Base-by-base conservation (phyloP, 2,329 filamentous ascomycete species). In the Xylariaceae sp. region DNA sequence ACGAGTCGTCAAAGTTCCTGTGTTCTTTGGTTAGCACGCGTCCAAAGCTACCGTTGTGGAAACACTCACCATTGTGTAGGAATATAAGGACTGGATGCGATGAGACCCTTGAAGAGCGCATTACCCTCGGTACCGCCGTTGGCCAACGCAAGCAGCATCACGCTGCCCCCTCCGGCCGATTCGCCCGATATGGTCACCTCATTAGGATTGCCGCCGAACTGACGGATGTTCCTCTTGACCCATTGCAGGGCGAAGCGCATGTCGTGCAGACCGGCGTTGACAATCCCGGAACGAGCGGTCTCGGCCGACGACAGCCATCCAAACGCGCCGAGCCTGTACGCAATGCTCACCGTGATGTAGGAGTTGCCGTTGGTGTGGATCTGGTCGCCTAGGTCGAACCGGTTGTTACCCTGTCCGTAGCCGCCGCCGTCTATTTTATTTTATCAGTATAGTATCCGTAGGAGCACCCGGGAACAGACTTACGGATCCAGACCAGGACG, bases 141-240 rank as follows among this genome's bases (percentile, higher is more conserved):
- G 18, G 74, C 69, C 13, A 71, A 62, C 19, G 69, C 67, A 9
- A 70, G 66, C 21, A 74, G 38, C 51, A 64, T 65, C 2, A 70
- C 69, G 3, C 60, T 63, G 1, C 72, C 73, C 0, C 62, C 75
- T 2, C 76, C 74, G 0, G 76, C 73, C 0, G 67, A 72, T 47
- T 73, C 67, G 0, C 76, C 74, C 50, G 64, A 66, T 17, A 77
- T 67, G 0, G 71, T 75, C 1, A 79, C 70, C n/a, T 69, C 67
- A 1, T 41, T 43, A 0, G 67, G 65, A 40, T 77, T 66, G 4
- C 74, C 74, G 2, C 74, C 74, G 43, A 78, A 78, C 7, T 59
- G 53, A 23, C 61, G 53, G 36, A 78, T 73, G 45, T 78, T 56
- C 14, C 64, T 57, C 40, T 72, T 63, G 2, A 77, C 68, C 72